These are phyloP conservation scores for Cyberlindnera maclurae DNA, from an alignment of 805 yeast genomes.

Conservation along the genomic window DNA sequence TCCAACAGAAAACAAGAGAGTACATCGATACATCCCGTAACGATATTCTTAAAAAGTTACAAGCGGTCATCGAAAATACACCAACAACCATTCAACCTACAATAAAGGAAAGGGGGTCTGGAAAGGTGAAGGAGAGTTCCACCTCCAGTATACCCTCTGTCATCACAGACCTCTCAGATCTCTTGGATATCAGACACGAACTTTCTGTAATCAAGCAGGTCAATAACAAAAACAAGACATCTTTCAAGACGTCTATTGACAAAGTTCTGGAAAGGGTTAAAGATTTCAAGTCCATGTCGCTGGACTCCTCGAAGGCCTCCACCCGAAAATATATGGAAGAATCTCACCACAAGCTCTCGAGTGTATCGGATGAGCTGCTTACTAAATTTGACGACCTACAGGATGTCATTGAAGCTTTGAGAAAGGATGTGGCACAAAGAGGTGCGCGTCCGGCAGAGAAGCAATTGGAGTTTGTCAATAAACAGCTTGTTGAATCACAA, in stretches of 20 bases:
- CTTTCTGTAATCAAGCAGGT: slow-evolving; percentile 52
- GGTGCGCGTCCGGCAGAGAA: slow-evolving; percentile 77
- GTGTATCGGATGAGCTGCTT: slow-evolving; percentile 66
- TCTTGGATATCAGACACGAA: slow-evolving; percentile 46
- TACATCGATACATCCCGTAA: slow-evolving; percentile 22
- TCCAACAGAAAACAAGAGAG: slow-evolving; percentile 15
- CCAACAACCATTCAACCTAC: neutral
- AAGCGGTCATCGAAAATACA: slow-evolving; percentile 8
- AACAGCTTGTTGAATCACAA: slow-evolving; percentile 58
- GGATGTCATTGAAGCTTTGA: slow-evolving; percentile 80
- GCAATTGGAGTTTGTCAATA: slow-evolving; percentile 58
- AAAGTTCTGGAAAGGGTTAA: slow-evolving; percentile 39
- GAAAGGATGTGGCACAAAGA: slow-evolving; percentile 87
- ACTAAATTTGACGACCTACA: slow-evolving; percentile 86
- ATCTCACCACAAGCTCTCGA: slow-evolving; percentile 66
- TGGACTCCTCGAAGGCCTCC: slow-evolving; percentile 29
- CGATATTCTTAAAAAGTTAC: slow-evolving; percentile 13
- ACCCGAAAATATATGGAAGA: slow-evolving; percentile 60
- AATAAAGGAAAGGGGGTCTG: neutral
- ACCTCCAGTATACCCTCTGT: slow-evolving; percentile 1
- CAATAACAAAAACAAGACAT: slow-evolving; percentile 37
- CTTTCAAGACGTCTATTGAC: slow-evolving; percentile 36
- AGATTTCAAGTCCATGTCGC: slow-evolving; percentile 43
- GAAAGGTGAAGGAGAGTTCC: neutral
- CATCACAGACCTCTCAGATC: slow-evolving; percentile 18